These are phyloP conservation scores for Erysimum pusillum DNA, from an alignment of 441 rosid species.

Conservation along the genomic window DNA sequence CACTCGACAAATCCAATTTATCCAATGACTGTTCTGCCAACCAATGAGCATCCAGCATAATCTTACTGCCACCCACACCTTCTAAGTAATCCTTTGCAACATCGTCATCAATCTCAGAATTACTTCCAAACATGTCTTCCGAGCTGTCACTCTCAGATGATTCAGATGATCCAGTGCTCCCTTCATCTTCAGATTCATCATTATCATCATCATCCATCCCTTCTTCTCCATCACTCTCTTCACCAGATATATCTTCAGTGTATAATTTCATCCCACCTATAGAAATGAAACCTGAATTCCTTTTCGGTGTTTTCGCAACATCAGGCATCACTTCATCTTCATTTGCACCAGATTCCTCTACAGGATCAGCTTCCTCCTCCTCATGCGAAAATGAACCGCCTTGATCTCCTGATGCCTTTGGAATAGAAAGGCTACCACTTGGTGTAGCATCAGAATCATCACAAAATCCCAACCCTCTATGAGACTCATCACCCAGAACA, in stretches of 20 bases:
- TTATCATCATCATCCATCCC: constrained; percentile 42
- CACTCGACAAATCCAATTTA: constrained; percentile 63
- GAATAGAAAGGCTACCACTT: constrained; percentile 54
- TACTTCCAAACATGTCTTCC: constrained; percentile 56
- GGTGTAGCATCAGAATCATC: constrained; percentile 60
- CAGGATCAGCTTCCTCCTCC: constrained; percentile 50
- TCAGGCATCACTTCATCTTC: constrained; percentile 52
- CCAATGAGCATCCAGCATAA: constrained; percentile 66
- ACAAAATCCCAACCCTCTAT: constrained; percentile 72
- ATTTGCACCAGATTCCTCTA: constrained; percentile 41
- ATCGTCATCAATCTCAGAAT: constrained; percentile 75
- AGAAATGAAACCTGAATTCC: constrained; percentile 69
- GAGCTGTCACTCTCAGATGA: constrained; percentile 62
- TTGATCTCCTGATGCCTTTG: constrained; percentile 55
- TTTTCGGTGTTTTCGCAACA: constrained; percentile 46
- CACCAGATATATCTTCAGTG: constrained; percentile 78
- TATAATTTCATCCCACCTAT: constrained; percentile 72
- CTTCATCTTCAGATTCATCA: constrained; percentile 54
- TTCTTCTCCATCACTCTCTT: constrained; percentile 56
- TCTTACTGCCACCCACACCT: constrained; percentile 83
- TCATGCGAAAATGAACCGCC: constrained; percentile 50
- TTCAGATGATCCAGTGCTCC: constrained; percentile 56
- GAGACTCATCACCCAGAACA: constrained; percentile 66
- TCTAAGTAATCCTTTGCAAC: constrained; percentile 86
- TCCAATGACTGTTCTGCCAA: constrained; percentile 59